Evolutionary conservation across 441 rosid genomes (phyloP), one percentile per base, ranked within the genome.

Genomic region (Dalechampia spathulata): DNA sequence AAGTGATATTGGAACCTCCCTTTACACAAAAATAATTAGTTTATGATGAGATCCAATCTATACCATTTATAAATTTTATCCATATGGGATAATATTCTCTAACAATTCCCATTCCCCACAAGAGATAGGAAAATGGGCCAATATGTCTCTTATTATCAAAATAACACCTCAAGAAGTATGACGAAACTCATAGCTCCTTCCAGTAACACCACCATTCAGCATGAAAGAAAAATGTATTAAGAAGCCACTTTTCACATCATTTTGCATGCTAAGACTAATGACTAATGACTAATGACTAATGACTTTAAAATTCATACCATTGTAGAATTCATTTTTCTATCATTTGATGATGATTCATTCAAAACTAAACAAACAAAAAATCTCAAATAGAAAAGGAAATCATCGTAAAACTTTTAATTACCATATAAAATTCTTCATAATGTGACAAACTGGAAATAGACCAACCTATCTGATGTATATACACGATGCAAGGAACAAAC

Each of bases 391-490:
- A 14, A 13, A n/a, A 23, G 19, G 5, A 43, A 44, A 25, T 44
- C n/a, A n/a, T 2, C 26, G 9, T 17, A 30, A 55, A 4, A 39
- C 20, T 27, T 13, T 20, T 14, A 25, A 44, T 46, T 55, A 10
- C 7, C 40, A 49, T 47, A 28, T 26, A 39, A 43, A 11, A 12
- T 46, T 41, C 47, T 58, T 30, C 49, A 43, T 52, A 23, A 32
- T 40, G 28, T 11, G 43, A 36, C 8, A 34, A 44, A 38, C 32
- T 44, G 56, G 64, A 28, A 49, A 44, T 27, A 36, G 61, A 75
- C 92, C 57, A 58, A 93, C 99, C 97, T 78, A 87, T 82, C 81
- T 87, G 97, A 65, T 77, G 86, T 64, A 93, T 78, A 65, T 90
- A 93, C 60, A 93, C 76, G 34, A 90, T 72, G 72, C 80, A 74